phyloP scores from a whole-genome alignment of 2,329 filamentous ascomycete genomes.

The Colletotrichum orbiculare region DNA sequence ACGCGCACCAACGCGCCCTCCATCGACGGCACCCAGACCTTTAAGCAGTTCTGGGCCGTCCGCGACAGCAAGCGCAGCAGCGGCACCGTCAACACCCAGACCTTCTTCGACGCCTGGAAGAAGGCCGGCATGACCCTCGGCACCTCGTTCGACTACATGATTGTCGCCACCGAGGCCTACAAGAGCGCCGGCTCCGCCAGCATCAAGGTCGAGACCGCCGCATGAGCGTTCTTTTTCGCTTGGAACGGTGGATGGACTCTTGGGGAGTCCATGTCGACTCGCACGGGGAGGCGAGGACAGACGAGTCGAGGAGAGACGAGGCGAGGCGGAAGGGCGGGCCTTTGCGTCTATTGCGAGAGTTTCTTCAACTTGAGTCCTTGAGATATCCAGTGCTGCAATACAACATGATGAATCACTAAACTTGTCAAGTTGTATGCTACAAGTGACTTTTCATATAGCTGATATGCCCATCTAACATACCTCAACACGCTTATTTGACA shows the following conservation, averaged over 20 bases:
- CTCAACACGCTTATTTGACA: too few species aligned
- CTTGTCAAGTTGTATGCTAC: too few species aligned
- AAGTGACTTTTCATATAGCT: too few species aligned
- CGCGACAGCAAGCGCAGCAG: constrained; percentile 59
- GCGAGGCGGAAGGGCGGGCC: not conserved
- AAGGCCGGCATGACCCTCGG: constrained; percentile 60
- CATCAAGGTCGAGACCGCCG: constrained; percentile 54
- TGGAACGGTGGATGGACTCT: not conserved
- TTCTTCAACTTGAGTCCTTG: too few species aligned
- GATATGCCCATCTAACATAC: too few species aligned
- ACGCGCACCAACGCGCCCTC: constrained; percentile 56
- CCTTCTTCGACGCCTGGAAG: constrained; percentile 66
- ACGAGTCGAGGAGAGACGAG: too few species aligned
- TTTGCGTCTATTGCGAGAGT: too few species aligned
- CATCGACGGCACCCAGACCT: constrained; percentile 60
- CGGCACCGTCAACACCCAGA: constrained; percentile 60
- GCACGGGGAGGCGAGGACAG: too few species aligned
- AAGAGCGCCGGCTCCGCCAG: constrained; percentile 58
- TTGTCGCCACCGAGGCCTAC: constrained; percentile 66
- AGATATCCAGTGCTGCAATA: too few species aligned
- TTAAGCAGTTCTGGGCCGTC: constrained; percentile 65
- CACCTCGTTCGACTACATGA: constrained; percentile 60
- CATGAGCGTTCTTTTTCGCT: not conserved
- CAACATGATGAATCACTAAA: too few species aligned
- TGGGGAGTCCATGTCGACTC: not conserved